These are phyloP conservation scores for Xanthoparmelia taractica DNA, from an alignment of 495 filamentous ascomycete genomes.

Conservation along the genomic window DNA sequence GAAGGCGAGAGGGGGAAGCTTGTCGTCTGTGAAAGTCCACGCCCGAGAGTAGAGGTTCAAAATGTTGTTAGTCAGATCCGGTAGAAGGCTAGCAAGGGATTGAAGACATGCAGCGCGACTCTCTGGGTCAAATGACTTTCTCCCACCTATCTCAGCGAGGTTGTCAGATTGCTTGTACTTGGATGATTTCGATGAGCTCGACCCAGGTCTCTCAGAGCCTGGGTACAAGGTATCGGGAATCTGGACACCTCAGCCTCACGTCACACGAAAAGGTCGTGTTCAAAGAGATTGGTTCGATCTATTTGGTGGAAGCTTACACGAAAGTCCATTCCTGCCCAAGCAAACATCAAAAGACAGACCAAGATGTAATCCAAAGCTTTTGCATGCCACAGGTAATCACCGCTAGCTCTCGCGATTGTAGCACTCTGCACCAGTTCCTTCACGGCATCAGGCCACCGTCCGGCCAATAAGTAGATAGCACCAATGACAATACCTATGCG, in stretches of 20 bases:
- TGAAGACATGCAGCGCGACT: slow-evolving; percentile 52
- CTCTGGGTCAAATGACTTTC: slow-evolving; percentile 34
- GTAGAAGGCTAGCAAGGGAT: slow-evolving; percentile 55
- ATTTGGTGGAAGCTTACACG: slow-evolving; percentile 45
- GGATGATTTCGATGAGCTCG: slow-evolving; percentile 35
- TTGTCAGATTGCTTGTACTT: slow-evolving; percentile 29
- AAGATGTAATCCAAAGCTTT: slow-evolving; percentile 86
- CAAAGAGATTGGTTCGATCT: slow-evolving; percentile 11
- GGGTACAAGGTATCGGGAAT: slow-evolving; percentile 58
- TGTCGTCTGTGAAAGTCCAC: slow-evolving; percentile 66
- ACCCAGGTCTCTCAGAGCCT: slow-evolving; percentile 43
- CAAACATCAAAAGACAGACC: slow-evolving; percentile 73
- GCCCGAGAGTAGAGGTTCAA: slow-evolving; percentile 72
- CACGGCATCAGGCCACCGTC: slow-evolving; percentile 81
- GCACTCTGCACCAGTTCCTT: slow-evolving; percentile 78
- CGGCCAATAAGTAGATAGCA: slow-evolving; percentile 77
- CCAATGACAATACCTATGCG: slow-evolving; percentile 75
- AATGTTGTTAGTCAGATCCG: slow-evolving; percentile 74
- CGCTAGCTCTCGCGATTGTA: slow-evolving; percentile 64
- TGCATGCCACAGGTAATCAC: slow-evolving; percentile 93
- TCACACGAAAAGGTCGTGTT: background rate
- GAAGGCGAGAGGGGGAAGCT: slow-evolving; percentile 69
- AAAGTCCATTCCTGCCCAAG: slow-evolving; percentile 81
- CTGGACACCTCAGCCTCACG: slow-evolving; percentile 31
- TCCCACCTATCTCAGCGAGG: slow-evolving; percentile 39